Base-by-base conservation (phyloP, 2,329 filamentous ascomycete genomes). In the Fusarium equiseti region DNA sequence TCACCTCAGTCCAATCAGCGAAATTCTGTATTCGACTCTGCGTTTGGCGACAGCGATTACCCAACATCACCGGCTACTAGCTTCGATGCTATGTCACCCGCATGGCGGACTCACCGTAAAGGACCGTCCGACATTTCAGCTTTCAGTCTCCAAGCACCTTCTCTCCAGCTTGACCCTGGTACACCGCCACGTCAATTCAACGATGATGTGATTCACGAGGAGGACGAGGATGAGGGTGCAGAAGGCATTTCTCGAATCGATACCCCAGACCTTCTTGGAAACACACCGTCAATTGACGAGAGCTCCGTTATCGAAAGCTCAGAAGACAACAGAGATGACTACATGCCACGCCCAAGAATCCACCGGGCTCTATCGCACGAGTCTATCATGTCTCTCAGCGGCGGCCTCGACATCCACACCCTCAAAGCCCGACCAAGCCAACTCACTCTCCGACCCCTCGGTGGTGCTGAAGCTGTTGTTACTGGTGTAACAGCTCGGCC, bases 351-450 rank as follows among this genome's bases (percentile, higher is more conserved):
- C 59, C 83, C 81, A 56, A 79, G 80, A 3, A 80, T 95, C 6
- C 91, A 89, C 43, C 90, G 91, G 32, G 86, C 89, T 5, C 78
- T 89, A 3, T 97, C 95, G 3, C 94, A 97, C 73, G 95, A 98
- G 78, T 97, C 93, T 20, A 90, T 98, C 66, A 88, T 98, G 72
- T 98, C 95, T 0, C 87, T 97, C 3, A 89, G 91, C 0, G 94
- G 94, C 6, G 94, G 94, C 4, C 91, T 97, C 78, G 95, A 98
- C 77, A 97, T 97, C 52, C 94, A 97, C 78, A 94, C 92, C 0
- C 85, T 97, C 7, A 90, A 91, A 74, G 86, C 87, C 3, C 88
- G 92, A 6, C 93, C 93, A 0, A 93, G 92, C 35, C 93, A 97
- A 75, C 86, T 96, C 63, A 88, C 90, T 24, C 76, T 89, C 66